These are phyloP conservation scores for Phialophora tarda DNA, from an alignment of 2,329 filamentous ascomycete species.

Conservation along the genomic window DNA sequence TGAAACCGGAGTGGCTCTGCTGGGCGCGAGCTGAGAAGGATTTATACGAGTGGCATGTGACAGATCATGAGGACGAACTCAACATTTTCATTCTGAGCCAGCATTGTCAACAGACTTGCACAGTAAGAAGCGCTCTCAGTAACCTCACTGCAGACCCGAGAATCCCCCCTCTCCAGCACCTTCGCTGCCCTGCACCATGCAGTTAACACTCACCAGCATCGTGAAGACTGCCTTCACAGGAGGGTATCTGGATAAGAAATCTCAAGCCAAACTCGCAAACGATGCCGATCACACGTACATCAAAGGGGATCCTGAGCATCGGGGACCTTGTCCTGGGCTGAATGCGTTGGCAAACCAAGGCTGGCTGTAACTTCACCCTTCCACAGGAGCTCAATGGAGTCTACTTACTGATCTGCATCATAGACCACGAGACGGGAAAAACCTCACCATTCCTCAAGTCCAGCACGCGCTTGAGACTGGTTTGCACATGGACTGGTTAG, in stretches of 20 bases:
- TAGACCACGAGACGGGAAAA: slow-evolving; percentile 45
- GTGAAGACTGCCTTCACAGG: slow-evolving; percentile 21
- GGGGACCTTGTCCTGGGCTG: slow-evolving; percentile 51
- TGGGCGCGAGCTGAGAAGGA: not conserved
- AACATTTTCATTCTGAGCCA: not conserved
- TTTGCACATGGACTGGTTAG: slow-evolving; percentile 39
- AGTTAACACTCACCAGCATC: slow-evolving; percentile 24
- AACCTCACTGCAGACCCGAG: not conserved
- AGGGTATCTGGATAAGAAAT: slow-evolving; percentile 21
- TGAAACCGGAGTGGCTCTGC: not conserved
- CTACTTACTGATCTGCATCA: not conserved
- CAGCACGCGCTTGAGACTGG: slow-evolving; percentile 42
- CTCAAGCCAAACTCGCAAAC: slow-evolving; percentile 6
- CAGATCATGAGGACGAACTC: not conserved
- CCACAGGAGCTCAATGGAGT: not conserved
- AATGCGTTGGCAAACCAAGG: slow-evolving; percentile 53
- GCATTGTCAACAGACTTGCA: not conserved
- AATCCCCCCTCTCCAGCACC: not conserved
- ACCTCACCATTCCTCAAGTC: slow-evolving; percentile 43
- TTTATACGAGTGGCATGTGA: slow-evolving; percentile 7
- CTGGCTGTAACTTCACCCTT: slow-evolving; percentile 43
- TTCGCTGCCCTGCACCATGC: slow-evolving; percentile 5
- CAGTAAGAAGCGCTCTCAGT: not conserved
- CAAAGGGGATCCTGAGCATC: slow-evolving; percentile 43
- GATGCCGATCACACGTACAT: slow-evolving; percentile 36